Percentiles rank a stretch among this genome's conserved stretches.
phyloP scores from a whole-genome alignment of 371 early-diverging fungal genomes.

The Syncephalastrum racemosum region DNA sequence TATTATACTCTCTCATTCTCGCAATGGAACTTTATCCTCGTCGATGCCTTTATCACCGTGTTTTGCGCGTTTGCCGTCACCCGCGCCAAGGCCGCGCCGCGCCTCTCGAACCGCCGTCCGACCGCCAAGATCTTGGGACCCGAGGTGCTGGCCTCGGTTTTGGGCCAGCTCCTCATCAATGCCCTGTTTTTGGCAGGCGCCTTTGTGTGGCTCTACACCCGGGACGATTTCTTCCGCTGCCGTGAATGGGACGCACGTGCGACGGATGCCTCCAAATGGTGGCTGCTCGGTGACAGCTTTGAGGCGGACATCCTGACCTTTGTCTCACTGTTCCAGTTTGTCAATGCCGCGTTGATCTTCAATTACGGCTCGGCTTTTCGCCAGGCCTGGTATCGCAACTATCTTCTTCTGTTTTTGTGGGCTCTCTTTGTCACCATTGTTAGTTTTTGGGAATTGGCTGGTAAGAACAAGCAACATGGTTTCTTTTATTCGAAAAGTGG shows the following conservation, averaged over 20 bases:
- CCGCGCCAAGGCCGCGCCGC: conserved; percentile 52
- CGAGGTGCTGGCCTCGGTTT: conserved; percentile 64
- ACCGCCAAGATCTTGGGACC: conserved; percentile 73
- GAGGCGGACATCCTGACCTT: conserved; percentile 63
- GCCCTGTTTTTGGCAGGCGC: conserved; percentile 52
- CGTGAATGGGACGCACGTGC: conserved; percentile 66
- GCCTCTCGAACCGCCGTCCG: conserved; percentile 60
- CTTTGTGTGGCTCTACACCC: conserved; percentile 55
- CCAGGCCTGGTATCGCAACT: conserved; percentile 58
- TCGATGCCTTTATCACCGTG: conserved; percentile 68
- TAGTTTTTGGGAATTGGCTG: conserved; percentile 62
- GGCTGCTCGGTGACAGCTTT: conserved; percentile 79
- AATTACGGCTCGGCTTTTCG: conserved; percentile 71
- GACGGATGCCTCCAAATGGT: conserved; percentile 70
- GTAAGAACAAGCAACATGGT: conserved; percentile 15
- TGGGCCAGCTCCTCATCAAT: conserved; percentile 70
- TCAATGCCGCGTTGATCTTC: conserved; percentile 61
- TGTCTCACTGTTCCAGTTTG: conserved; percentile 59
- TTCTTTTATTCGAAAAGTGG: not conserved
- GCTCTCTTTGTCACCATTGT: conserved; percentile 53
- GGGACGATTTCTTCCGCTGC: conserved; percentile 68
- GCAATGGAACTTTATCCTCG: conserved; percentile 70
- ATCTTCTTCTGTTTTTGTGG: conserved; percentile 57
- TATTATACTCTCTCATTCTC: conserved; percentile 56
- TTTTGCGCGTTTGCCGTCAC: conserved; percentile 70